Evolutionary conservation across 805 yeast species (phyloP), one percentile per base, ranked within the genome.

Genomic region (Candida montana): DNA sequence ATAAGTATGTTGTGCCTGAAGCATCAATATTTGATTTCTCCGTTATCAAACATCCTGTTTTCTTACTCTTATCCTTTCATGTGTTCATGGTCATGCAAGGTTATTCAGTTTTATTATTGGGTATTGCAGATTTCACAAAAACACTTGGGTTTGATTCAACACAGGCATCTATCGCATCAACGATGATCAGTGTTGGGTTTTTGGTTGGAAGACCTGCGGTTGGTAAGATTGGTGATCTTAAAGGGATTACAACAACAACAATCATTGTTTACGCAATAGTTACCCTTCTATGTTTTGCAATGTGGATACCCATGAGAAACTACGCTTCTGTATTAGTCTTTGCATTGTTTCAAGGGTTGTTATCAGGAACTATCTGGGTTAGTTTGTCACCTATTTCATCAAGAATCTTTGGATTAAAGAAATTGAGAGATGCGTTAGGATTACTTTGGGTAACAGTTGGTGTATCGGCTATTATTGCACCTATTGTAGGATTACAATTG

Each of bases 361-460:
- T 74, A 26, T 79, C 80, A 81, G 87, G 87, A 3, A 64, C 77
- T 10, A 63, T 79, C 31, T 81, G 78, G 74, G 73, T 79, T 3
- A 69, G 77, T 3, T 49, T 72, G 45, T 72, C 80, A 1, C 69
- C 83, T 3, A 62, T 77, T 19, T 57, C 69, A 1, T 71, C 81
- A 1, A 58, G 78, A 38, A 61, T 79, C 20, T 72, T 73, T n/a
- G 87, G 87, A 0, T 55, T 80, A 24, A 57, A 66, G 30, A 75
- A 72, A 48, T 57, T 79, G 53, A 72, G 72, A 35, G 70, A 75
- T 15, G 58, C 70, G 0, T 61, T 71, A 38, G 71, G 76, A 15
- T 66, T 76, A 73, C 49, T 72, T 4, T 80, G 83, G 84, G 50
- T 69, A 11, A 58, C 69, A 27, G 52, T 72, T 34, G 85, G 82